Evolutionary conservation across 2,329 filamentous ascomycete genomes (phyloP).

Genomic region (Capronia coronata): DNA sequence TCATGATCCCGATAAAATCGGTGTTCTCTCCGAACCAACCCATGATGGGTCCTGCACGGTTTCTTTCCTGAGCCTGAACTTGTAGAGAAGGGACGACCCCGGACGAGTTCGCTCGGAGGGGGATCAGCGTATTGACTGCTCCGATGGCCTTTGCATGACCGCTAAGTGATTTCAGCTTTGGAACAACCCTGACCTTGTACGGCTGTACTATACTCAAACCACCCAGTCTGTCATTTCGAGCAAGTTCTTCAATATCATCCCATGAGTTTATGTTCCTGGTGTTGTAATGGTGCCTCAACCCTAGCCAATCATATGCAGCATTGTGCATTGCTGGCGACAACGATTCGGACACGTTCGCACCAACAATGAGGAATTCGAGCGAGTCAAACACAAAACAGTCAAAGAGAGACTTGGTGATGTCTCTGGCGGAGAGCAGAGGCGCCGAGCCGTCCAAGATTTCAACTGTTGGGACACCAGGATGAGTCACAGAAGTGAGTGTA

Average conservation of each 20-base stretch:
- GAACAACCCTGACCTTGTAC: conserved; percentile 38
- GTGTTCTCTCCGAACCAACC: conserved; percentile 43
- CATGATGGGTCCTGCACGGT: conserved; percentile 37
- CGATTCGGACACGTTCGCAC: conserved; percentile 39
- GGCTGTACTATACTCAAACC: conserved; percentile 41
- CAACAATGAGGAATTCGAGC: conserved; percentile 39
- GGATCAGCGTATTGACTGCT: conserved; percentile 42
- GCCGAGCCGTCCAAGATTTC: conserved; percentile 28
- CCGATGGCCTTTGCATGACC: conserved; percentile 42
- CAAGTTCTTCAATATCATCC: conserved; percentile 35
- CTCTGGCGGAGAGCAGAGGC: conserved; percentile 26
- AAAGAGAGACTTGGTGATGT: conserved; percentile 34
- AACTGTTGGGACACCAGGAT: conserved; percentile 32
- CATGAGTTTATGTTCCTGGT: conserved; percentile 36
- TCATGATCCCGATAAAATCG: conserved; percentile 41
- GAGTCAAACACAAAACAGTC: conserved; percentile 39
- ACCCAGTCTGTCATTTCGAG: conserved; percentile 37
- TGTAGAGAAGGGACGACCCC: conserved; percentile 35
- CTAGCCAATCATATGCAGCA: conserved; percentile 37
- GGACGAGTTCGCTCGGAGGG: conserved; percentile 35
- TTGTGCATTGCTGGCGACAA: conserved; percentile 42
- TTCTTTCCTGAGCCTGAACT: conserved; percentile 38
- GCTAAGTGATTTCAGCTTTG: conserved; percentile 36
- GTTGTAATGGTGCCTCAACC: conserved; percentile 37
- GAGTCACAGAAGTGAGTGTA: conserved; percentile 38